Conservation (phyloP, 768 basidiomycete species). For the Lactifluus pinguis region DNA sequence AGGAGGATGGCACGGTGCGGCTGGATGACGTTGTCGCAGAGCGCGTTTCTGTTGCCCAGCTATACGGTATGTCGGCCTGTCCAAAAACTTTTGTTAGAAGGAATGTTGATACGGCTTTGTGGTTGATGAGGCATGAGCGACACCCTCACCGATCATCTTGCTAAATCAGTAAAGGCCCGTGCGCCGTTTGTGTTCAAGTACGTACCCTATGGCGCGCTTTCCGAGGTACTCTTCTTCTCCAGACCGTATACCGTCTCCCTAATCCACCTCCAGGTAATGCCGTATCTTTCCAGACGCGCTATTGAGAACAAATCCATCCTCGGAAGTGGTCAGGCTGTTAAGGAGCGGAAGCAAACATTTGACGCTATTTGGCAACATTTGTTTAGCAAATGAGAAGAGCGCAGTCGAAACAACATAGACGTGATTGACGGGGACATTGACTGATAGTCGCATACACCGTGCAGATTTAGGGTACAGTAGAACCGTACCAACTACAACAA, state of each 20-base stretch:
- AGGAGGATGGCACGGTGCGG: constrained; percentile 26
- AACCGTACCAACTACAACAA: not conserved
- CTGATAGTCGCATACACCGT: not conserved
- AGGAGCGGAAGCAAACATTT: constrained; percentile 50
- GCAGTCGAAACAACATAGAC: not conserved
- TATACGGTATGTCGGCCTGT: constrained; percentile 53
- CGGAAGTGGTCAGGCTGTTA: constrained; percentile 55
- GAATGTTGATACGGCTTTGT: not conserved
- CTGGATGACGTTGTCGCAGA: constrained; percentile 51
- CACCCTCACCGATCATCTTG: constrained; percentile 64
- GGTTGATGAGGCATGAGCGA: constrained; percentile 68
- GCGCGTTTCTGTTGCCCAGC: constrained; percentile 65
- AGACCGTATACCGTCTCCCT: constrained; percentile 12
- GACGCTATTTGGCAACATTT: constrained; percentile 38
- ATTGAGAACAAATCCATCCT: constrained; percentile 91
- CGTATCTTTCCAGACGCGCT: constrained; percentile 80
- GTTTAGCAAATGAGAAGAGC: not conserved
- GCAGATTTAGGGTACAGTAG: not conserved
- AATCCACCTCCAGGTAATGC: constrained; percentile 54
- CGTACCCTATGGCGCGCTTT: constrained; percentile 65
- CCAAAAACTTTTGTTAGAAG: not conserved
- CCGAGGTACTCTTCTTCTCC: constrained; percentile 37
- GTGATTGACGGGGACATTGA: not conserved
- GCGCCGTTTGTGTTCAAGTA: constrained; percentile 81
- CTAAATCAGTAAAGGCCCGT: constrained; percentile 38